Base-by-base conservation (phyloP, 345 rosid species). In the Corchorus capsularis region DNA sequence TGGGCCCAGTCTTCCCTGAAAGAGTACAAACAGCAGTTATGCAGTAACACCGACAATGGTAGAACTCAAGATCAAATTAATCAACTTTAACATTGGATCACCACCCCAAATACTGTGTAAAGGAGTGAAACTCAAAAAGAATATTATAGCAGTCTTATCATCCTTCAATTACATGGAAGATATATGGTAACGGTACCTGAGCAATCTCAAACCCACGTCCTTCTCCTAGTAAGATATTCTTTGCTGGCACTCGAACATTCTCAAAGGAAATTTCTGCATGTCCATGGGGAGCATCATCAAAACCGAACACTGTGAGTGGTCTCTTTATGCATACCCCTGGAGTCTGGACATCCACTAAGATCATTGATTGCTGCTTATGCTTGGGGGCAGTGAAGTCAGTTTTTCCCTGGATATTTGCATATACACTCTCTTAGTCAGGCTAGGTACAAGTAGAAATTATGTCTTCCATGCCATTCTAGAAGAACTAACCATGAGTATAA, bases 161-260 rank as follows among this genome's bases (percentile, higher is more conserved):
- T 22, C 27, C 19, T 43, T 45, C 68, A 60, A 62, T 4, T 20
- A 65, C 69, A 65, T 37, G 9, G 17, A 50, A 74, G 35, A 56
- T 43, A 64, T 5, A 55, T 45, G 69, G 34, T 46, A 57, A 75
- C 46, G 72, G 79, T 87, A 96, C 98, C 96, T 93, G 99, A 19
- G 99, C 99, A 83, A 96, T 96, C 87, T 96, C 99, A 81, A 96
- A 93, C 63, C 99, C 98, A 66, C 96, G 89, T 63, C 99, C 99
- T 90, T 93, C 99, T 50, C 98, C 99, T 22, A 96, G 81, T 74
- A 96, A 89, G 69, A 96, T 93, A 77, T 96, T 93, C 81, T 80
- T 88, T 27, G 96, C 91, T 4, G 98, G 96, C 63, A 96, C 98
- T 64, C 75, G 19, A 39, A 93, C 98, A 78, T 89, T 92, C 67